phyloP scores from a whole-genome alignment of 495 filamentous ascomycete genomes.

The Penicillium coprophilum region DNA sequence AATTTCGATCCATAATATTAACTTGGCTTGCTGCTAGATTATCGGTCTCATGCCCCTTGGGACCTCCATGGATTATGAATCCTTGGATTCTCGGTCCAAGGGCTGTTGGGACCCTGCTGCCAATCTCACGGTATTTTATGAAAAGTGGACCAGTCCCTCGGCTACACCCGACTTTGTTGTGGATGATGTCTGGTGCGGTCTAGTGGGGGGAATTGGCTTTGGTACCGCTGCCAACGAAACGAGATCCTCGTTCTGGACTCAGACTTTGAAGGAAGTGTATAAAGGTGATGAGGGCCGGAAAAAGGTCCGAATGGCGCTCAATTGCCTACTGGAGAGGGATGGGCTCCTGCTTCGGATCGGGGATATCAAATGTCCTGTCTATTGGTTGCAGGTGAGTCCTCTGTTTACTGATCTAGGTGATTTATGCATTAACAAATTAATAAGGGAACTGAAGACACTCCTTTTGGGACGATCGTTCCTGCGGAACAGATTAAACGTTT shows the following conservation, averaged over 20 bases:
- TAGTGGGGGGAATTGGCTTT: constrained; percentile 60
- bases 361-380: constrained; percentile 61
- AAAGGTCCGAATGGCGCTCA: constrained; percentile 57
- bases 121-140: constrained; percentile 43
- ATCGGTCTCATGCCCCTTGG: constrained; percentile 59
- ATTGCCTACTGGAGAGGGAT: constrained; percentile 58
- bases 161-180: constrained; percentile 56
- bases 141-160: constrained; percentile 45
- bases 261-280: constrained; percentile 57
- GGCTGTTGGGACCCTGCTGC: constrained; percentile 60
- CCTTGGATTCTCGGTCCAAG: constrained; percentile 49
- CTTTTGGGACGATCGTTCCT: constrained; percentile 49
- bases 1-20: not conserved
- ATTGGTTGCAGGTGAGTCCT: constrained; percentile 60
- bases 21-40: constrained; percentile 38
- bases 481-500: constrained; percentile 60
- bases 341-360: constrained; percentile 54
- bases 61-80: constrained; percentile 64
- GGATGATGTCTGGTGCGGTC: constrained; percentile 54
- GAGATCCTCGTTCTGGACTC: constrained; percentile 50
- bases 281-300: constrained; percentile 58
- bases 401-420: not conserved
- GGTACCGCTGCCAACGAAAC: constrained; percentile 41
- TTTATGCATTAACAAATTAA: constrained; percentile 1
- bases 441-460: constrained; percentile 54